These are phyloP conservation scores for Nicotiana rustica DNA, from an alignment of 305 asterid genomes.

Conservation along the genomic window DNA sequence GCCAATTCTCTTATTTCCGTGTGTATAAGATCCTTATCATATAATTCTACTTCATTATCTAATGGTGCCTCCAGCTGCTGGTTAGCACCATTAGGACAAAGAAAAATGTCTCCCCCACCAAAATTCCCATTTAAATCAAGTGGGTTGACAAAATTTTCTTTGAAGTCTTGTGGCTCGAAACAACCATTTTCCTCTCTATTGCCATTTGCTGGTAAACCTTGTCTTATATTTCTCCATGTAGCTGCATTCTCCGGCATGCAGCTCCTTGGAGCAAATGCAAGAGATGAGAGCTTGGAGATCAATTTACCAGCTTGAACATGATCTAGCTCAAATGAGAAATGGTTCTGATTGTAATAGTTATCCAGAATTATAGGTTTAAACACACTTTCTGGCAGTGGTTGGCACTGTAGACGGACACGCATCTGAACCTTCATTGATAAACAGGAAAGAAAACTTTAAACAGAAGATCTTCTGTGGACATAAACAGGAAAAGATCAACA, in stretches of 20 bases:
- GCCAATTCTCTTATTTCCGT: slow-evolving; percentile 60
- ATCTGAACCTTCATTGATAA: slow-evolving; percentile 62
- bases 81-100: slow-evolving; percentile 42
- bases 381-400: slow-evolving; percentile 58
- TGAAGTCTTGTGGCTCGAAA: slow-evolving; percentile 38
- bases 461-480: background rate
- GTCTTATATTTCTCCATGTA: slow-evolving; percentile 35
- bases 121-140: slow-evolving; percentile 46
- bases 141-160: slow-evolving; percentile 43
- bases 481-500: slow-evolving; percentile 23
- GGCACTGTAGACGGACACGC: slow-evolving; percentile 61
- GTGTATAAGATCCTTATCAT: slow-evolving; percentile 52
- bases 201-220: slow-evolving; percentile 37
- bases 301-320: slow-evolving; percentile 71
- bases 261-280: slow-evolving; percentile 52
- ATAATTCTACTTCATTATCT: slow-evolving; percentile 40
- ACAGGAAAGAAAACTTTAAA: background rate
- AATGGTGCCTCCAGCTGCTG: slow-evolving; percentile 42
- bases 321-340: slow-evolving; percentile 90
- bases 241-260: slow-evolving; percentile 40
- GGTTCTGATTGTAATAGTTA: slow-evolving; percentile 63
- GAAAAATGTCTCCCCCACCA: slow-evolving; percentile 43
- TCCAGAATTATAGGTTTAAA: slow-evolving; percentile 73
- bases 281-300: slow-evolving; percentile 58
- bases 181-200: slow-evolving; percentile 48